These are phyloP conservation scores for Solanum acaule DNA, from an alignment of 257 asterid genomes.

Conservation along the genomic window DNA sequence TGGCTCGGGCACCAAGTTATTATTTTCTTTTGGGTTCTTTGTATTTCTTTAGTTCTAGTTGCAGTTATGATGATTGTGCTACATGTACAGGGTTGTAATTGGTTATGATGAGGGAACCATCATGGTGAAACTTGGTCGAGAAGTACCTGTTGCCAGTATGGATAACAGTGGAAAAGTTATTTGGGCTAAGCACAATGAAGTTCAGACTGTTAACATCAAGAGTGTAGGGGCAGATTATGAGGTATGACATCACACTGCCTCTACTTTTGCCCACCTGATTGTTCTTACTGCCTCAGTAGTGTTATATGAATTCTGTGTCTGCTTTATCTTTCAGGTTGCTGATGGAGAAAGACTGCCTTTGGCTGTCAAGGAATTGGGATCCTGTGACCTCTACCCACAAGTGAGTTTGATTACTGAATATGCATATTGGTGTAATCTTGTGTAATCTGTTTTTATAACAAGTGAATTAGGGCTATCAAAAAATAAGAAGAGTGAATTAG, in stretches of 20 bases:
- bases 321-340: slow-evolving; percentile 43
- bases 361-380: slow-evolving; percentile 94
- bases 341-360: slow-evolving; percentile 96
- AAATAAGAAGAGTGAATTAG: background rate
- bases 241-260: slow-evolving; percentile 24
- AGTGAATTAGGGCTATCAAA: background rate
- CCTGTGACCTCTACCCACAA: slow-evolving; percentile 97
- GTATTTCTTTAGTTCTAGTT: background rate
- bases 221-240: slow-evolving; percentile 88
- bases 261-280: background rate
- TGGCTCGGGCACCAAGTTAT: background rate
- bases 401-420: slow-evolving; percentile 25
- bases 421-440: background rate
- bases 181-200: slow-evolving; percentile 98
- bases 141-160: slow-evolving; percentile 97
- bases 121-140: slow-evolving; percentile 97
- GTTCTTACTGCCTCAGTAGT: background rate
- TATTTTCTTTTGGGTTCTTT: background rate
- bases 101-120: slow-evolving; percentile 99
- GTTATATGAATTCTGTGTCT: background rate
- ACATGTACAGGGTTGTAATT: slow-evolving; percentile 65
- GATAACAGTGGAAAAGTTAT: slow-evolving; percentile 92
- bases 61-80: slow-evolving; percentile 7
- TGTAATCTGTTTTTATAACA: background rate
- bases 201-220: slow-evolving; percentile 93